phyloP scores from a whole-genome alignment of 1,284 basidiomycete genomes.

The Meira miltonrushii region DNA sequence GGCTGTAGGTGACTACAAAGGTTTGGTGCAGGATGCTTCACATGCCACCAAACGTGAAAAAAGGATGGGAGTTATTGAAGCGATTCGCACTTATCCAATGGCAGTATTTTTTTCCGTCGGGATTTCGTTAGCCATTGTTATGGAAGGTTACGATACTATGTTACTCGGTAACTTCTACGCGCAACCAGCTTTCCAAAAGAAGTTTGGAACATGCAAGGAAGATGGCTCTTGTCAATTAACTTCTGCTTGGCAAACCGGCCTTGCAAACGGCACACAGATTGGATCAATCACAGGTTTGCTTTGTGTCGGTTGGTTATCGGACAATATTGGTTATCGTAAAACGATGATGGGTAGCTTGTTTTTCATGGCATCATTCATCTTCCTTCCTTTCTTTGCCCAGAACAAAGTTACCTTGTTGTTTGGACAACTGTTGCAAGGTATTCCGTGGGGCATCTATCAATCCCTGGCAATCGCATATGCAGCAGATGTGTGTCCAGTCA shows the following conservation, averaged over 20 bases:
- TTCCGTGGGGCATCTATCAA: constrained; percentile 56
- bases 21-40: constrained; percentile 52
- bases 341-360: constrained; percentile 49
- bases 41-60: constrained; percentile 54
- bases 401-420: constrained; percentile 52
- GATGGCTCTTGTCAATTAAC: constrained; percentile 53
- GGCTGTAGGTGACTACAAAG: constrained; percentile 42
- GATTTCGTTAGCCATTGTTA: constrained; percentile 55
- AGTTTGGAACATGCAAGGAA: constrained; percentile 42
- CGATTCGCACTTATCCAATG: constrained; percentile 54
- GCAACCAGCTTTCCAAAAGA: constrained; percentile 48
- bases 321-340: constrained; percentile 54
- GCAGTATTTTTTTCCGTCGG: constrained; percentile 56
- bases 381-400: constrained; percentile 54
- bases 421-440: constrained; percentile 53
- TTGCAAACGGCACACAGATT: constrained; percentile 23
- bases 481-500: constrained; percentile 57
- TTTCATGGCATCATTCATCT: constrained; percentile 50
- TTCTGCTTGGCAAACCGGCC: constrained; percentile 56
- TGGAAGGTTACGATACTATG: constrained; percentile 56
- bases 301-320: constrained; percentile 53
- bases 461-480: constrained; percentile 57
- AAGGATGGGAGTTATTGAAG: constrained; percentile 52
- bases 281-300: constrained; percentile 54
- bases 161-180: constrained; percentile 52